phyloP scores from a whole-genome alignment of 768 basidiomycete species.

The Leccinellum rugosiceps region DNA sequence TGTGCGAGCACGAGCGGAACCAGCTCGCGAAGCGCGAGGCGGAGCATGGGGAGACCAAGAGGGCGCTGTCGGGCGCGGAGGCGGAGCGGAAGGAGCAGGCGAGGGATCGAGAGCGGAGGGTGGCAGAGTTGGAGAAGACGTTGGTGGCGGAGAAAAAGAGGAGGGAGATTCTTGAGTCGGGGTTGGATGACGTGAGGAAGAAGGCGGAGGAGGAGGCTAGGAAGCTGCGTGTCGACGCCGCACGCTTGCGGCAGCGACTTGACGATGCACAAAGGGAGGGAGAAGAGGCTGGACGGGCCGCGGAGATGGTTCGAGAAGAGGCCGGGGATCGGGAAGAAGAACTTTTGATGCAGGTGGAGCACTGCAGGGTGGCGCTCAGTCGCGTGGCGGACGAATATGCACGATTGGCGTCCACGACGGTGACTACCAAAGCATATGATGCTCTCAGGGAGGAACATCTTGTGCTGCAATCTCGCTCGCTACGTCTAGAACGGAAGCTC shows the following conservation, averaged over 20 bases:
- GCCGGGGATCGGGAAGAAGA: slow-evolving; percentile 41
- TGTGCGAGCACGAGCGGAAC: slow-evolving; percentile 54
- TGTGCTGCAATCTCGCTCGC: slow-evolving; percentile 38
- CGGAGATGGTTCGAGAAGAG: slow-evolving; percentile 32
- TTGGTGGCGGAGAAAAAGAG: slow-evolving; percentile 48
- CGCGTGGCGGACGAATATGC: slow-evolving; percentile 55
- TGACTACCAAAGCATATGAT: slow-evolving; percentile 35
- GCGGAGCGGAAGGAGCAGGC: slow-evolving; percentile 52
- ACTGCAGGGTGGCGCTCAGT: slow-evolving; percentile 42
- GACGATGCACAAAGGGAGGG: slow-evolving; percentile 37
- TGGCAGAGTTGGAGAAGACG: slow-evolving; percentile 55
- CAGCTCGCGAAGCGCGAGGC: slow-evolving; percentile 51
- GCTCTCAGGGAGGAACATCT: slow-evolving; percentile 41
- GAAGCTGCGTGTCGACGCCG: slow-evolving; percentile 32
- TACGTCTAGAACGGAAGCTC: slow-evolving; percentile 64
- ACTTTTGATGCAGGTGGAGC: slow-evolving; percentile 49
- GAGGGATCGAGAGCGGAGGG: slow-evolving; percentile 49
- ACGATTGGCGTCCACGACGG: slow-evolving; percentile 43
- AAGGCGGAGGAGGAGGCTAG: slow-evolving; percentile 41
- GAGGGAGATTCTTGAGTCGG: slow-evolving; percentile 45
- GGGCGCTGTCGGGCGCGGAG: slow-evolving; percentile 47
- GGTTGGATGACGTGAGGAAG: slow-evolving; percentile 40
- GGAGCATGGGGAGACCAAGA: slow-evolving; percentile 50
- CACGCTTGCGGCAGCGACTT: slow-evolving; percentile 37
- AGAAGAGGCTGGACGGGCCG: slow-evolving; percentile 30